Evolutionary conservation across 2,329 filamentous ascomycete species (phyloP), one percentile per base, ranked within the genome.

Genomic region (Dryadomyces quercivorus): DNA sequence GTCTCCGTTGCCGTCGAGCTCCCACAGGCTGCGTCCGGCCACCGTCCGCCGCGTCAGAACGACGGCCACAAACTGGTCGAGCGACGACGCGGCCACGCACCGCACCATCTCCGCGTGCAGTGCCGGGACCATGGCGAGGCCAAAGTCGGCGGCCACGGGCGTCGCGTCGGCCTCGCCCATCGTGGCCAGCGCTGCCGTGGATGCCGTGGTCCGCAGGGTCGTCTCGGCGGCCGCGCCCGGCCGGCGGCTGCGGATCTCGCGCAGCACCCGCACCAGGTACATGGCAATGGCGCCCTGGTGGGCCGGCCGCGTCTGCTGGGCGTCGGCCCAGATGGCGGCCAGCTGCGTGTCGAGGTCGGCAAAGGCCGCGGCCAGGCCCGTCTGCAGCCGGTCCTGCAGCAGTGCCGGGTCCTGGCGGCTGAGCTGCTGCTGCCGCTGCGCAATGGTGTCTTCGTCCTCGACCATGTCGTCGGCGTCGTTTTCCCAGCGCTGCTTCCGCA

Each of bases 1-100:
- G 0, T 87, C 87, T 87, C 90, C 1, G 88, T 88, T 63, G 91
- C 86, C 8, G 82, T 80, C 74, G 0, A 87, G 88, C 64, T 94
- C 89, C 91, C 91, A 96, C 0, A 96, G 72, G 0, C 79, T 75
- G 52, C 82, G 76, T 7, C 84, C 82, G 2, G 76, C 74, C 0
- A 87, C 75, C 31, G 63, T 69, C 54, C 70, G 76, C 49, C 70
- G 66, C 1, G 71, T 66, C 44, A 77, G 65, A 0, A 70, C 65
- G 3, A 64, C 63, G n/a, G 65, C 64, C 1, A 66, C 60, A 52
- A 83, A 73, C 52, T 74, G 64, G 52, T 76, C 67, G 38, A 86
- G 62, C 0, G 80, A 71, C 0, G 72, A 64, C 13, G 67, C 63
- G 0, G 76, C 71, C 1, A 86, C 75, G 31, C 76, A 69, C 2